Percentiles rank a stretch among this genome's conserved stretches.
Evolutionary conservation across 2,329 filamentous ascomycete genomes (phyloP).

Genomic region (Monilinia aucupariae): DNA sequence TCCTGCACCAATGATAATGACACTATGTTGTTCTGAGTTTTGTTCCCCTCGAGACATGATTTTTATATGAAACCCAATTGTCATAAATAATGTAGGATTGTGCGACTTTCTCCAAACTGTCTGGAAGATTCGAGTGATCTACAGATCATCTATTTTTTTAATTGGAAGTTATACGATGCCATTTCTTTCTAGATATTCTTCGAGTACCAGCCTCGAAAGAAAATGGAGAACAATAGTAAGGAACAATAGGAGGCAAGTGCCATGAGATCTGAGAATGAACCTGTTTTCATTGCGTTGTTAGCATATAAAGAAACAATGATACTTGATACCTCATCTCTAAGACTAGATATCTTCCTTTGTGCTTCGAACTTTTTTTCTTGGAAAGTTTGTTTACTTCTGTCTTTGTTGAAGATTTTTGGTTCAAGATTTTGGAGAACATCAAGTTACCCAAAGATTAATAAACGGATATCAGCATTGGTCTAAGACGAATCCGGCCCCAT

Average conservation of each 20-base stretch:
- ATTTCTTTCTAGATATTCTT: background rate
- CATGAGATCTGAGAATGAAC: background rate
- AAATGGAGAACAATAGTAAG: background rate
- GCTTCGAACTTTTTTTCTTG: background rate
- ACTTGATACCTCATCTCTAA: background rate
- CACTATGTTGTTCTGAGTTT: background rate
- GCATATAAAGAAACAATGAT: background rate
- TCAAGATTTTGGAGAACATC: background rate
- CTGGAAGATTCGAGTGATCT: background rate
- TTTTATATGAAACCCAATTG: background rate
- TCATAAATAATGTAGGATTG: background rate
- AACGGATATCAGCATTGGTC: background rate
- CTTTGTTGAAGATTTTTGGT: background rate
- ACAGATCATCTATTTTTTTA: background rate
- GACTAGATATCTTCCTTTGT: background rate
- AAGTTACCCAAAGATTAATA: background rate
- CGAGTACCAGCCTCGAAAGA: background rate
- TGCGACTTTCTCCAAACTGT: background rate
- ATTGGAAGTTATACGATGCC: background rate
- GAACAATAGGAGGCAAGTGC: conserved; percentile 1
- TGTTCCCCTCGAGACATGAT: background rate
- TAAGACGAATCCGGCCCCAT: background rate
- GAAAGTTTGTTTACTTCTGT: too few species aligned
- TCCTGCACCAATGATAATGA: conserved; percentile 34
- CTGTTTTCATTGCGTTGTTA: background rate